Percentiles rank a stretch among this genome's conserved stretches.
phyloP scores from a whole-genome alignment of 2,329 filamentous ascomycete genomes.

The Rhynchosporium graminicola region DNA sequence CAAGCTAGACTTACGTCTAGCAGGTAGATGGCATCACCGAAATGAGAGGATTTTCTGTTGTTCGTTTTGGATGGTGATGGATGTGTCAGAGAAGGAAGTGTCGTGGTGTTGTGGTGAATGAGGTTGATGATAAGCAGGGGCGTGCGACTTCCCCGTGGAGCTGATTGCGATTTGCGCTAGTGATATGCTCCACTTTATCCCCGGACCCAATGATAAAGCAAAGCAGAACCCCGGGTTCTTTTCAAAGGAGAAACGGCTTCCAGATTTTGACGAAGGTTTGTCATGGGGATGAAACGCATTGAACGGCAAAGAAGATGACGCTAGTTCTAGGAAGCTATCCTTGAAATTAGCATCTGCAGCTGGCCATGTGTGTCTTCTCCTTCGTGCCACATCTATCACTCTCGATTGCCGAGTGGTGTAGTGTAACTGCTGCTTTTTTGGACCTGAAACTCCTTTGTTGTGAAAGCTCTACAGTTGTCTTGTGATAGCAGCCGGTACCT shows the following conservation, averaged over 20 bases:
- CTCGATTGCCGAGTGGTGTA: constrained; percentile 6
- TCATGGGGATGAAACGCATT: background rate
- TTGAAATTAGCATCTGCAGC: background rate
- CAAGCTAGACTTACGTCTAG: constrained; percentile 51
- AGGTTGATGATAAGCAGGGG: constrained; percentile 3
- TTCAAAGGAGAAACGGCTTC: constrained; percentile 7
- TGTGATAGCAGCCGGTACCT: background rate
- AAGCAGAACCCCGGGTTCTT: background rate
- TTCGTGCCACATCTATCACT: background rate
- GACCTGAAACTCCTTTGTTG: background rate
- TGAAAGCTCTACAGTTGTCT: background rate
- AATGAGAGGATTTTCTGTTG: constrained; percentile 13
- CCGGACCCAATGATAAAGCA: background rate
- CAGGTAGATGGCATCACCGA: constrained; percentile 40
- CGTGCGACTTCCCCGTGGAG: background rate
- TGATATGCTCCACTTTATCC: background rate
- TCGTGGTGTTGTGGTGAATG: background rate
- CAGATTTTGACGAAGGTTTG: background rate
- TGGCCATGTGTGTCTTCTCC: background rate
- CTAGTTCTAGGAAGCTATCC: background rate
- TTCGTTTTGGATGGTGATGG: constrained; percentile 16
- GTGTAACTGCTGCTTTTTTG: background rate
- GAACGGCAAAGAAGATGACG: background rate
- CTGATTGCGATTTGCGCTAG: background rate
- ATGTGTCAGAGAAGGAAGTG: background rate